phyloP scores from a whole-genome alignment of 768 basidiomycete genomes.

The Naganishia friedmannii region DNA sequence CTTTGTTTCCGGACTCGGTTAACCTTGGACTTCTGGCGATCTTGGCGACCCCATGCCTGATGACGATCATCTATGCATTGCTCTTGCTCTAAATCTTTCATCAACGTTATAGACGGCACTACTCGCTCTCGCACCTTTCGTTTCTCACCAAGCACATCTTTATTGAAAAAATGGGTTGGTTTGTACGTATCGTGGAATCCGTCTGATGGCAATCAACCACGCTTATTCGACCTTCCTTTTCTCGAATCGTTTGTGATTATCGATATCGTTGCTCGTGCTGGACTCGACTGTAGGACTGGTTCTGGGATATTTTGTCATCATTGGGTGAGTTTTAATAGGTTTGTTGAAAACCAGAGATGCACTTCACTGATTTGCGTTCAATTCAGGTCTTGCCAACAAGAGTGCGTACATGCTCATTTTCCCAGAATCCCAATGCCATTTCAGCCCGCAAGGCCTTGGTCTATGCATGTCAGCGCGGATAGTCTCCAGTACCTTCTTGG shows the following conservation, averaged over 20 bases:
- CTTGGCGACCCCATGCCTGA: no score
- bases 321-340: slow-evolving; percentile 64
- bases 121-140: no score
- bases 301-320: slow-evolving; percentile 90
- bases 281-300: slow-evolving; percentile 66
- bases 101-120: neutral
- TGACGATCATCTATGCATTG: neutral
- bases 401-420: slow-evolving; percentile 55
- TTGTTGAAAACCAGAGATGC: neutral
- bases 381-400: slow-evolving; percentile 82
- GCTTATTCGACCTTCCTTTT: neutral
- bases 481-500: no score
- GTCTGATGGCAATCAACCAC: neutral
- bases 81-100: neutral
- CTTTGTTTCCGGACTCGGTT: no score
- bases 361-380: neutral
- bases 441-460: no score
- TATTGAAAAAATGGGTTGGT: slow-evolving; percentile 16
- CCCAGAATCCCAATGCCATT: neutral
- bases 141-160: neutral
- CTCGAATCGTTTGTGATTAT: neutral
- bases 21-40: no score
- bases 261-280: neutral
- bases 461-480: no score
- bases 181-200: neutral